Evolutionary conservation across 164 flowering plant genomes (phyloP).

Genomic region (Aristolochia fimbriata): DNA sequence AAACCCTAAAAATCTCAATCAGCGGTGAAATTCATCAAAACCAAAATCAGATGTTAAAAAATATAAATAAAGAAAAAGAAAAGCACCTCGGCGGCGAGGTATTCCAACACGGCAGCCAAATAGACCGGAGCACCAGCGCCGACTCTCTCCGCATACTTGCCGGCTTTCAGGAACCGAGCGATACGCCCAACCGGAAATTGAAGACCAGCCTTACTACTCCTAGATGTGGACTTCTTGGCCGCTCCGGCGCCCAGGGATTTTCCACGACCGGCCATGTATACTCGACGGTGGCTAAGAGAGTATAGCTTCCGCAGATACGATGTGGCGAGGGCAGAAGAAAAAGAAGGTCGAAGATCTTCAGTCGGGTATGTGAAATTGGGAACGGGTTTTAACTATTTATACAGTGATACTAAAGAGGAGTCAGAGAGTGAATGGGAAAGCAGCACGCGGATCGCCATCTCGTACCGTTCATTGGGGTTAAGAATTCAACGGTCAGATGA

Average conservation of each 20-base stretch:
- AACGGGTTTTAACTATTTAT: background rate
- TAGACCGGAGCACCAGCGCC: constrained; percentile 45
- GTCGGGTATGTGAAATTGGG: background rate
- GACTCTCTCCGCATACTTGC: constrained; percentile 40
- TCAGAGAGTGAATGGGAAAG: background rate
- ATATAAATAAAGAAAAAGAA: background rate
- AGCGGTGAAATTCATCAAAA: background rate
- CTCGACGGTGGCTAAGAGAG: background rate
- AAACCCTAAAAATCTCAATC: background rate
- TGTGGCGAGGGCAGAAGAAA: background rate
- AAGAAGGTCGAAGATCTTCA: background rate
- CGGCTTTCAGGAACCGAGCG: constrained; percentile 36
- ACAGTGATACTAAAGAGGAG: background rate
- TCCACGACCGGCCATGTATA: constrained; percentile 8
- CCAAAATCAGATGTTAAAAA: background rate
- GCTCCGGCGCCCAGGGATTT: constrained; percentile 15
- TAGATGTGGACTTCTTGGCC: constrained; percentile 26
- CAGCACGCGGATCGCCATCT: constrained; percentile 4
- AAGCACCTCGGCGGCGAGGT: constrained; percentile 34
- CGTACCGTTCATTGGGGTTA: background rate
- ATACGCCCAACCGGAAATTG: constrained; percentile 43
- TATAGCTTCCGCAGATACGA: background rate
- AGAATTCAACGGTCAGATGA: background rate
- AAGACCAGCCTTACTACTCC: constrained; percentile 40
- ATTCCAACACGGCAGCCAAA: constrained; percentile 32